These are phyloP conservation scores for Hawksworthiomyces lignivorus DNA, from an alignment of 2,329 filamentous ascomycete species.

Conservation along the genomic window DNA sequence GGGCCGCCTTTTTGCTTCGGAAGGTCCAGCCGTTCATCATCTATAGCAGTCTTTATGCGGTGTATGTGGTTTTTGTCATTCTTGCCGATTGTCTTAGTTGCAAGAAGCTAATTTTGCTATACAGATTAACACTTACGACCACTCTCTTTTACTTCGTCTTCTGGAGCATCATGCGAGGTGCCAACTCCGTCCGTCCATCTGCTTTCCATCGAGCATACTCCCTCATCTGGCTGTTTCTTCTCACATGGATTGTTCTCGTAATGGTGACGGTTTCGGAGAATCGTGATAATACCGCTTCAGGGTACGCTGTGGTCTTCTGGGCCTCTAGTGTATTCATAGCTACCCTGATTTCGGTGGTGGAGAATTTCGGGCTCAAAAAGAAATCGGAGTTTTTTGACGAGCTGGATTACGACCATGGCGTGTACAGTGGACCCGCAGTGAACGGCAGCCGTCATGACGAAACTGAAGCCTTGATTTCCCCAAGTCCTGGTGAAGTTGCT, in stretches of 20 bases:
- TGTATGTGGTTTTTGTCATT: constrained; percentile 36
- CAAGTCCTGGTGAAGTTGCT: constrained; percentile 29
- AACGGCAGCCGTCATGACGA: constrained; percentile 13
- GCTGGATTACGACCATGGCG: constrained; percentile 38
- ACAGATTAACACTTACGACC: constrained; percentile 72
- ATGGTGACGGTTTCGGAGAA: constrained; percentile 68
- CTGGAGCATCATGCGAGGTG: constrained; percentile 75
- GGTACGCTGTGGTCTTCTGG: constrained; percentile 77
- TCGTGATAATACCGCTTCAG: constrained; percentile 61
- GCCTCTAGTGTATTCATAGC: constrained; percentile 69
- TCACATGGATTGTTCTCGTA: constrained; percentile 68
- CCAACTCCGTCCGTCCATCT: constrained; percentile 73
- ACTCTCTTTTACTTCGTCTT: constrained; percentile 72
- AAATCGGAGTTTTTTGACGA: constrained; percentile 63
- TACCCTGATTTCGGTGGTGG: constrained; percentile 65
- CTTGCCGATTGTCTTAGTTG: not conserved
- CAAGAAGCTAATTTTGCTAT: not conserved
- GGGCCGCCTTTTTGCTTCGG: constrained; percentile 63
- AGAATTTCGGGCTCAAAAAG: constrained; percentile 67
- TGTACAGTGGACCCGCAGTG: not conserved
- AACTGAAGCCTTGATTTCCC: constrained; percentile 31
- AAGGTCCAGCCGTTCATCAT: constrained; percentile 85
- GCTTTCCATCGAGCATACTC: constrained; percentile 77
- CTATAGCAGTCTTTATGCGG: constrained; percentile 81
- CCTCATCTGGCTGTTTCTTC: constrained; percentile 73